Base-by-base conservation (phyloP, 345 rosid genomes). In the Clausena lansium region DNA sequence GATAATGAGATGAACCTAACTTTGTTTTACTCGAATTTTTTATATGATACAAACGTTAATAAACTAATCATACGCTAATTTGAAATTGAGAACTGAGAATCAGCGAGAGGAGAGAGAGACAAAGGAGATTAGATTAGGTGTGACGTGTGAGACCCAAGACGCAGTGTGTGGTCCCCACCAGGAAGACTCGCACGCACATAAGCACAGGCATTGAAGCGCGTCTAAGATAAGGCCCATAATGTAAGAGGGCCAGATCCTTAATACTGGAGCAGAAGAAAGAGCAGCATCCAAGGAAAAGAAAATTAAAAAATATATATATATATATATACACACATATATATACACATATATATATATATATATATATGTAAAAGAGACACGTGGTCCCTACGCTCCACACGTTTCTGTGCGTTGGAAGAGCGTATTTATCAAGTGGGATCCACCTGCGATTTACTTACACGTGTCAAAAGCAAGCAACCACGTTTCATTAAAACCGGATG, bases 311-410 rank as follows among this genome's bases (percentile, higher is more conserved):
- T n/a, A 8, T 36, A 13, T 17, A 39, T 6, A 36, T 36, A 35
- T 36, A 10, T 1, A 6, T 9, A 28, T 3, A 24, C 7, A 24
- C 32, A 30, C 32, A 30, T 30, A 30, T 30, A n/a, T n/a, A n/a
- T n/a, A n/a, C n/a, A 30, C 32, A 30, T 30, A 30, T 30, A 30
- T 36, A 8, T 39, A 39, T 39, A 39, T 39, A 39, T 39, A 39
- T 10, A 41, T 13, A 41, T 45, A 11, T 1, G 2, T 45, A 45
- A 45, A 13, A 55, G 25, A 9, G 59, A 70, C 71, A 82, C 25
- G 75, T 82, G 78, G 82, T 54, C 80, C 82, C 82, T 30, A 54
- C 41, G 3, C 1, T 24, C 67, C 80, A 32, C 80, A 79, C 75
- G 82, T 79, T 71, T 66, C 52, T 45, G 52, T 35, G n/a, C n/a